Evolutionary conservation across 2,329 filamentous ascomycete species (phyloP), one percentile per base, ranked within the genome.

Genomic region (Pyrenochaeta sp.): DNA sequence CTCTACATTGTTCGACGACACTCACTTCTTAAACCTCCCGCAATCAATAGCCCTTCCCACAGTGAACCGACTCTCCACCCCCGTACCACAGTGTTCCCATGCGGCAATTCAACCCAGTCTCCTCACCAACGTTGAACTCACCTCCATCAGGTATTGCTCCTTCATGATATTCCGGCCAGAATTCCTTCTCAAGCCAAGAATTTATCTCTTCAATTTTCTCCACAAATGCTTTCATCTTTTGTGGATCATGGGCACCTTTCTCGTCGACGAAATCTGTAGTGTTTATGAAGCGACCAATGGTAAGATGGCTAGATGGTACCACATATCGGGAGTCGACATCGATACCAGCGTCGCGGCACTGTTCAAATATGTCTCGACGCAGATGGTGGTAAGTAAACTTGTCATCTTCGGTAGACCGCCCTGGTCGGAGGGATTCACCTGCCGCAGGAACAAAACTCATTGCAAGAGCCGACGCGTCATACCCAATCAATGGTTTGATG

Each of bases 321-420:
- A 92, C 85, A 67, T 96, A 97, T 44, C 93, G 80, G 38, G 88
- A 89, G 15, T 80, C 86, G 22, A 96, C 80, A 11, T 80, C 73
- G n/a, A 93, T 76, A 1, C 88, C 89, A 0, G 84, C 79, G 3
- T 74, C 74, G 31, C 77, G 74, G 3, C 83, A 81, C 18, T 83
- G 74, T 35, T 81, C 76, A 67, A 86, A 94, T 9, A 95, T 68
- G 64, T 96, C 90, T 3, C 87, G 81, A 3, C 93, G 85, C 7
- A 97, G 82, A 69, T 97, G 93, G 66, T 96, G 93, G 68, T 96
- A 96, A 0, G 88, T 92, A 72, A 90, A 96, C 1, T 57, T 63
- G 55, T 94, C 88, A 13, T 82, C 79, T 26, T 78, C 61, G 1
- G 40, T 32, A 2, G 56, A 72, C 11, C 75, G 67, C 10, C 70